Percentiles rank a stretch among this genome's conserved stretches.
These are phyloP conservation scores for Delitschia confertaspora DNA, from an alignment of 495 filamentous ascomycete species.

Conservation along the genomic window DNA sequence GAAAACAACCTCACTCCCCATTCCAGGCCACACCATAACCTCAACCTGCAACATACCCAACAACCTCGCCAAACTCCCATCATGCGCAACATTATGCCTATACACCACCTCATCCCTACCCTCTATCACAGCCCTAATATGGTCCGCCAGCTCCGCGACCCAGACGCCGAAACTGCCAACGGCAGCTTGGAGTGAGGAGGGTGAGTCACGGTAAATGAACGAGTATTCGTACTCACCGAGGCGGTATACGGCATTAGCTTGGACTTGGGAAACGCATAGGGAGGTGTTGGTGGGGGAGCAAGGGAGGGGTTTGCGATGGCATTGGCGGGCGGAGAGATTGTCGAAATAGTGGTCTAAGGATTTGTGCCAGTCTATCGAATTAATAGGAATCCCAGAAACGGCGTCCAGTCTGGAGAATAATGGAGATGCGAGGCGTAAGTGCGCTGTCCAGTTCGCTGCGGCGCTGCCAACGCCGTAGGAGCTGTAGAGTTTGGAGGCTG, in stretches of 20 bases:
- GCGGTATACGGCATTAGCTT: constrained; percentile 55
- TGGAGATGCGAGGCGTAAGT: constrained; percentile 45
- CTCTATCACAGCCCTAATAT: constrained; percentile 43
- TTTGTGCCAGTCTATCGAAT: constrained; percentile 49
- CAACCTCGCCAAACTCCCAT: constrained; percentile 54
- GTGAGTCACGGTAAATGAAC: constrained; percentile 54
- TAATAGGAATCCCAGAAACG: constrained; percentile 49
- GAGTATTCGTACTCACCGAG: constrained; percentile 63
- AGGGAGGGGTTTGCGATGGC: constrained; percentile 54
- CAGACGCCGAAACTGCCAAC: constrained; percentile 51
- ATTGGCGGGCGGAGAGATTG: constrained; percentile 60
- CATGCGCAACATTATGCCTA: constrained; percentile 61
- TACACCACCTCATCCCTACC: constrained; percentile 41
- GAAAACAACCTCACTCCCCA: constrained; percentile 62
- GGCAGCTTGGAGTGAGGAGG: constrained; percentile 46
- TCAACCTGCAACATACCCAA: constrained; percentile 56
- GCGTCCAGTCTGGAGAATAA: constrained; percentile 48
- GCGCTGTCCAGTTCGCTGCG: constrained; percentile 44
- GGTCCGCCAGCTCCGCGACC: constrained; percentile 52
- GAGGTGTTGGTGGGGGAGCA: constrained; percentile 43
- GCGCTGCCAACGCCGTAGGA: constrained; percentile 41
- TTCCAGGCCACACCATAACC: constrained; percentile 65
- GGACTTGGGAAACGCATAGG: constrained; percentile 47
- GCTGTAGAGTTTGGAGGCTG: constrained; percentile 39
- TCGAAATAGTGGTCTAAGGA: constrained; percentile 67